Evolutionary conservation across 1,139 yeast genomes (phyloP).

Genomic region (Candida sanyaensis): DNA sequence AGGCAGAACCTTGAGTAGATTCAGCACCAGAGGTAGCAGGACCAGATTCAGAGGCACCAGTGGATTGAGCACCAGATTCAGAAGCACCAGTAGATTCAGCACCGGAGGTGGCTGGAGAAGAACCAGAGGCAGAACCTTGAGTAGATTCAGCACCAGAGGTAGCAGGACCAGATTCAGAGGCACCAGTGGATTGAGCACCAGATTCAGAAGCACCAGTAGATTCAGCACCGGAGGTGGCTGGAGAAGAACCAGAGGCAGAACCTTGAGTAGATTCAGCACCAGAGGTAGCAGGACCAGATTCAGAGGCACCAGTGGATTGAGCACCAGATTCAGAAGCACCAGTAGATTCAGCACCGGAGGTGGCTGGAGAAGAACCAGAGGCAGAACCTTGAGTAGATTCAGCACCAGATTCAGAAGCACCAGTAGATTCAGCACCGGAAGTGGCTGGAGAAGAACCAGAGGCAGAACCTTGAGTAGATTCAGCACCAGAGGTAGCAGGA

Average conservation of each 20-base stretch:
- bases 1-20: not conserved
- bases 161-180: too few relatives aligned
- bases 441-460: too few relatives aligned
- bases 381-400: not conserved
- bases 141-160: not conserved
- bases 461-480: too few relatives aligned
- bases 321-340: too few relatives aligned
- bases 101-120: not conserved
- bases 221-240: too few relatives aligned
- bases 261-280: too few relatives aligned
- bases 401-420: not conserved
- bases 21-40: not conserved
- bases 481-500: too few relatives aligned
- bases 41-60: not conserved
- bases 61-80: not conserved
- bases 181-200: not conserved
- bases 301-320: too few relatives aligned
- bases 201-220: too few relatives aligned
- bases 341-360: too few relatives aligned
- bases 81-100: conserved; percentile 1
- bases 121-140: not conserved
- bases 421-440: not conserved
- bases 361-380: not conserved
- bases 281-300: too few relatives aligned
- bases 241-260: too few relatives aligned